A percentile compares a stretch with the other conserved stretches of the same genome.
Evolutionary conservation across 164 flowering plant genomes (phyloP).

Genomic region (Aristolochia californica): DNA sequence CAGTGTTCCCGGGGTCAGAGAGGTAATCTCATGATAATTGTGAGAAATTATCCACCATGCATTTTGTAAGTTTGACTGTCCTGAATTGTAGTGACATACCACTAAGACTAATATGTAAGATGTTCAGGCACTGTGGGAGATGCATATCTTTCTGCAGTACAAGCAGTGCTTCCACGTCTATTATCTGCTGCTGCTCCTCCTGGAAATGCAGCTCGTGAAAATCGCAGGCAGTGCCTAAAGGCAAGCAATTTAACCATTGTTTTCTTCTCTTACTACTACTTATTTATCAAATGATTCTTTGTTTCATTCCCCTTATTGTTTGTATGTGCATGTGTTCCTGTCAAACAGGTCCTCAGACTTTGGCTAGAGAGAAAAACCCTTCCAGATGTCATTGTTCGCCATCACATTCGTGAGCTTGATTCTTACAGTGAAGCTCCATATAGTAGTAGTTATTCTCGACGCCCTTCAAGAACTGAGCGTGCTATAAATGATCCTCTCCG

Average conservation of each 20-base stretch:
- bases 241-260: constrained; percentile 22
- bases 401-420: constrained; percentile 74
- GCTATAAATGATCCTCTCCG: constrained; percentile 83
- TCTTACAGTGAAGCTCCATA: constrained; percentile 33
- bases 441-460: constrained; percentile 39
- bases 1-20: constrained; percentile 75
- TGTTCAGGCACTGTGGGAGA: constrained; percentile 58
- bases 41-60: background rate
- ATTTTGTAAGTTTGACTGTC: background rate
- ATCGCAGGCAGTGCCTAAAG: constrained; percentile 93
- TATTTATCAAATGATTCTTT: no score
- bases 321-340: background rate
- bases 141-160: constrained; percentile 62
- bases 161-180: constrained; percentile 60
- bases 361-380: constrained; percentile 83
- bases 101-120: constrained; percentile 1
- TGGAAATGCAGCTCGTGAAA: constrained; percentile 65
- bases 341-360: constrained; percentile 69
- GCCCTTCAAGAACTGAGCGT: constrained; percentile 67
- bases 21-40: constrained; percentile 34
- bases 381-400: constrained; percentile 66
- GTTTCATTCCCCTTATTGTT: no score
- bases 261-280: background rate
- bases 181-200: constrained; percentile 91
- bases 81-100: background rate